Evolutionary conservation across 768 basidiomycete species (phyloP), one percentile per base, ranked within the genome.

Genomic region (Boletus barrowsii): DNA sequence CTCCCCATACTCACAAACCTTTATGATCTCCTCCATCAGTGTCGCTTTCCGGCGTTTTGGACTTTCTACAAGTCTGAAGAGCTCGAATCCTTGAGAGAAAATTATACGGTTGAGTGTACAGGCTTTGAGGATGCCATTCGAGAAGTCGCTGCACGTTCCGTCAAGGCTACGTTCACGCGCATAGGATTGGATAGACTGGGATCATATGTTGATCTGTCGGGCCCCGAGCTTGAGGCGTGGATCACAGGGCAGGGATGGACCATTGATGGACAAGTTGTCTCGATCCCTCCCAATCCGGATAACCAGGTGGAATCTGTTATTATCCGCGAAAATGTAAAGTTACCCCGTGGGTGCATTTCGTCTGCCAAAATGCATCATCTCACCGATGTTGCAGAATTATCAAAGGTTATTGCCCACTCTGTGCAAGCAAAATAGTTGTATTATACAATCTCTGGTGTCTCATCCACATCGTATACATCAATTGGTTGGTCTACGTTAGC

Each of bases 41-140:
- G 93, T 72, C 84, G 89, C 53, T 94, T 95, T 77, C 86, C 90
- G 45, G 81, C 84, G 3, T 95, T 95, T 75, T 95, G 93, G 93
- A 63, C 75, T 55, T 71, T 80, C 26, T 93, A 89, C 71, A 80
- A 75, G 58, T 90, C 90, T 4, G 82, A 83, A 24, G 77, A 83
- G 42, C 76, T 90, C 7, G 86, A 89, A 58, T 68, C 71, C n/a
- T 72, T 93, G 48, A 79, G 92, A 42, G 88, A 91, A 60, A 92
- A 93, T 68, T 93, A 91, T 68, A 93, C 90, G 2, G 80, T 92
- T 7, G 92, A 93, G 67, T 86, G 83, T 50, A 76, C 78, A 30
- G 91, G 92, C 4, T 93, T 93, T 59, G 91, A 93, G 64, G 82
- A 91, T 66, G 79, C 87, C n/a, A 81, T 93, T 37, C 76, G 92